Percentiles rank a stretch among this genome's conserved stretches.
Evolutionary conservation across 148 eudicot species (phyloP).

Genomic region (Spergularia marina): DNA sequence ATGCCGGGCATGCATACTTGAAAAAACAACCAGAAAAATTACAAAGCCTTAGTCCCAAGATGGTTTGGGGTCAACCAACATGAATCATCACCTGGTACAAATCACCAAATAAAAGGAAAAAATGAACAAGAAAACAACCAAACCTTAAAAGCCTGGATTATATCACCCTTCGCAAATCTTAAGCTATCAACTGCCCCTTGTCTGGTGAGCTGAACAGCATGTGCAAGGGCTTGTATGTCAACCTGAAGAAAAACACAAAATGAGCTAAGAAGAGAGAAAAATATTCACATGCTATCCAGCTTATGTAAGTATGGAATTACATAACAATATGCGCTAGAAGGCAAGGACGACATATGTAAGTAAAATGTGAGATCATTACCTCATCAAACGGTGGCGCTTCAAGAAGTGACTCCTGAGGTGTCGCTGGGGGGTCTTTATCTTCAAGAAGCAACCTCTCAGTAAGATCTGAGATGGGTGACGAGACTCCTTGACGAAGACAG

Average conservation of each 20-base stretch:
- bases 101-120: neutral
- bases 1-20: neutral
- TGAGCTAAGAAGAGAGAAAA: neutral
- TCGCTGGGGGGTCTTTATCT: conserved; percentile 85
- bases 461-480: conserved; percentile 88
- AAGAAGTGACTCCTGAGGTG: conserved; percentile 60
- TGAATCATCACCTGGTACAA: too few species aligned
- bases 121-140: neutral
- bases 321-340: neutral
- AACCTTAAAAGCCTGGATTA: conserved; percentile 87
- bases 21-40: neutral
- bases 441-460: conserved; percentile 91
- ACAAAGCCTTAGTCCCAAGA: neutral
- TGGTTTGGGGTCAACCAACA: too few species aligned
- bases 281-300: neutral
- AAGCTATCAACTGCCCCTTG: conserved; percentile 92
- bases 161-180: conserved; percentile 82
- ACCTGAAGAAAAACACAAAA: conserved; percentile 40
- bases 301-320: neutral
- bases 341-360: neutral
- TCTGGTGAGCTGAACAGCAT: conserved; percentile 95
- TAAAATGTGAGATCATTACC: conserved; percentile 38
- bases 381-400: conserved; percentile 93
- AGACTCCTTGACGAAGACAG: conserved; percentile 82
- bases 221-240: conserved; percentile 95